These are phyloP conservation scores for Fusarium odoratissimum DNA, from an alignment of 2,329 filamentous ascomycete species.

Conservation along the genomic window DNA sequence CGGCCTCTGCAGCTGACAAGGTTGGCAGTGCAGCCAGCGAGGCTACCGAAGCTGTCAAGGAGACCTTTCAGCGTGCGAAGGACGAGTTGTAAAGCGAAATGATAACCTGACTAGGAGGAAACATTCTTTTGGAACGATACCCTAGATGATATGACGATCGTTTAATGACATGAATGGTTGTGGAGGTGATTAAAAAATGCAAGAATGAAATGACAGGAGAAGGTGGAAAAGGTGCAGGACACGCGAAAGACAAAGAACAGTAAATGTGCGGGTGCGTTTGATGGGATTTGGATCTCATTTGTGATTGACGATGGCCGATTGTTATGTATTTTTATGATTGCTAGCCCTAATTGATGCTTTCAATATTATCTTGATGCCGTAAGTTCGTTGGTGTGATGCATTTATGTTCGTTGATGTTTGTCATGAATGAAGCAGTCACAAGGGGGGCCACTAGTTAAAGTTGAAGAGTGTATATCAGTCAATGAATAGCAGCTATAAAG, in stretches of 20 bases:
- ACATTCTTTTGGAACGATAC: slow-evolving; percentile 46
- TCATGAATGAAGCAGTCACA: slow-evolving; percentile 1
- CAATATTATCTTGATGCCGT: background rate
- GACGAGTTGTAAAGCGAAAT: slow-evolving; percentile 54
- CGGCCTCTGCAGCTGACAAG: slow-evolving; percentile 50
- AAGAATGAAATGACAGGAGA: slow-evolving; percentile 21
- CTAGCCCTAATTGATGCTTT: slow-evolving; percentile 24
- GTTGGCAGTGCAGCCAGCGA: slow-evolving; percentile 53
- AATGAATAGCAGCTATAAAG: background rate
- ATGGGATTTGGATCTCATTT: slow-evolving; percentile 41
- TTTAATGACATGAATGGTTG: slow-evolving; percentile 40
- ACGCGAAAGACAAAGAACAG: slow-evolving; percentile 18
- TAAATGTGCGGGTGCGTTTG: slow-evolving; percentile 26
- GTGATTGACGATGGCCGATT: slow-evolving; percentile 20
- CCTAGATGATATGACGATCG: slow-evolving; percentile 45
- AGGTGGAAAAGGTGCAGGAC: slow-evolving; percentile 23
- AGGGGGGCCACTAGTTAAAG: background rate
- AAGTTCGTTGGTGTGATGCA: background rate
- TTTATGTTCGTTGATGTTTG: background rate
- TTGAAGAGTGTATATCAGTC: background rate
- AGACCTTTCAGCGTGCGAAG: slow-evolving; percentile 49
- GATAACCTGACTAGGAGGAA: slow-evolving; percentile 18
- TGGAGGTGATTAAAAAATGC: background rate
- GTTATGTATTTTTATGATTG: slow-evolving; percentile 38
- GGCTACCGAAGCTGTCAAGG: slow-evolving; percentile 58